phyloP scores from a whole-genome alignment of 495 filamentous ascomycete species.

The Xylaria sp. region DNA sequence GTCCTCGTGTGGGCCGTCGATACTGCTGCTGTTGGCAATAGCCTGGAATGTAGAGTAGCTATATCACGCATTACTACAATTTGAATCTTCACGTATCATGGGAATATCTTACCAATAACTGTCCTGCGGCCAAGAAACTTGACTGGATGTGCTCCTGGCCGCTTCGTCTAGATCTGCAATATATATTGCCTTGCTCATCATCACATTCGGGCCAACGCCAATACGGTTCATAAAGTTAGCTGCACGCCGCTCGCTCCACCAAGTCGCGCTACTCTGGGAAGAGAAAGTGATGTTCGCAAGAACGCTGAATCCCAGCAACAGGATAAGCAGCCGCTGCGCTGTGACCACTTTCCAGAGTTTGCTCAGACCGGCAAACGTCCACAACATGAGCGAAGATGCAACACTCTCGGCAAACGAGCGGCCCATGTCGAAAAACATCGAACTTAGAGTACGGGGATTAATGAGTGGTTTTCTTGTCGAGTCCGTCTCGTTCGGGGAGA shows the following conservation, averaged over 20 bases:
- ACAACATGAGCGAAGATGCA: slow-evolving; percentile 75
- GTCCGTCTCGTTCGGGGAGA: slow-evolving; percentile 56
- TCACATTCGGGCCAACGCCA: slow-evolving; percentile 76
- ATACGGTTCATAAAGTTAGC: slow-evolving; percentile 78
- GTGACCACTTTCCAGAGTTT: slow-evolving; percentile 72
- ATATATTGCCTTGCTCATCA: slow-evolving; percentile 87
- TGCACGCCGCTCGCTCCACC: slow-evolving; percentile 87
- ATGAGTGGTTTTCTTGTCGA: slow-evolving; percentile 61
- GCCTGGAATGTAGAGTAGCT: slow-evolving; percentile 61
- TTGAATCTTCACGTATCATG: slow-evolving; percentile 23
- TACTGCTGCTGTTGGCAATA: slow-evolving; percentile 59
- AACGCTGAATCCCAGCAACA: slow-evolving; percentile 69
- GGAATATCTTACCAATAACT: slow-evolving; percentile 51
- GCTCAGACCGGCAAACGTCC: slow-evolving; percentile 67
- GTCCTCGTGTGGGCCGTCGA: slow-evolving; percentile 57
- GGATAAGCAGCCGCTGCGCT: slow-evolving; percentile 77
- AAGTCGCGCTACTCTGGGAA: slow-evolving; percentile 68
- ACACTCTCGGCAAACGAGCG: slow-evolving; percentile 73
- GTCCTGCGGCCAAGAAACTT: slow-evolving; percentile 38
- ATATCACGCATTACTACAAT: slow-evolving; percentile 37
- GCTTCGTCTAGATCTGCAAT: slow-evolving; percentile 81
- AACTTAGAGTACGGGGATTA: slow-evolving; percentile 68
- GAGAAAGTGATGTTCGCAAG: slow-evolving; percentile 75
- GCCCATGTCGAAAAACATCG: slow-evolving; percentile 73
- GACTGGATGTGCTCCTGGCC: slow-evolving; percentile 45